phyloP scores from a whole-genome alignment of 805 yeast genomes.

The Pichia pseudocactophila region DNA sequence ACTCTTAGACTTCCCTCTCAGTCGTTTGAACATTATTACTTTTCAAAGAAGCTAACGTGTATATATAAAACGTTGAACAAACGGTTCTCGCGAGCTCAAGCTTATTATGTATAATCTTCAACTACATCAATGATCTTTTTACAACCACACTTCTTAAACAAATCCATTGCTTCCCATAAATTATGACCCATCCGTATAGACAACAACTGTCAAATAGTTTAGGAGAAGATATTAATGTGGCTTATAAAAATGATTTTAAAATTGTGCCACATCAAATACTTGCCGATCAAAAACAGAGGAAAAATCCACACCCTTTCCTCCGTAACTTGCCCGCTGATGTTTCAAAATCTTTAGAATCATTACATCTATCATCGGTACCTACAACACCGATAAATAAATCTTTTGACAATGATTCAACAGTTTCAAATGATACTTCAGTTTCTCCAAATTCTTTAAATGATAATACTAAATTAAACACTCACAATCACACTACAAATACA shows the following conservation, averaged over 20 bases:
- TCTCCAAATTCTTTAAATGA: neutral
- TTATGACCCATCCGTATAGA: slow-evolving; percentile 11
- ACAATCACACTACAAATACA: too few species aligned
- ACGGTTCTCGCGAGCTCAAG: too few species aligned
- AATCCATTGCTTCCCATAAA: too few species aligned
- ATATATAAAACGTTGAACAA: too few species aligned
- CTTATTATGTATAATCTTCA: too few species aligned
- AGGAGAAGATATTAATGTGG: neutral
- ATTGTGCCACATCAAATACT: slow-evolving; percentile 6
- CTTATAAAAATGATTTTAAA: neutral
- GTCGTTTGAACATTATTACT: neutral
- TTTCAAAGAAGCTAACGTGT: neutral
- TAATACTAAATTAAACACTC: too few species aligned
- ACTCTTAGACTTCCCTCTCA: neutral
- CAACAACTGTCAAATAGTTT: slow-evolving; percentile 1
- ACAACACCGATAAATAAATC: neutral
- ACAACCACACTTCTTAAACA: too few species aligned
- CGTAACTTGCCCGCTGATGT: slow-evolving; percentile 9
- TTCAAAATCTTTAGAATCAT: slow-evolving; percentile 8
- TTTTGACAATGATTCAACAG: neutral
- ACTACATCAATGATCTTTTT: too few species aligned
- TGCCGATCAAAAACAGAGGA: slow-evolving; percentile 1
- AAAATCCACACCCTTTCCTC: slow-evolving; percentile 10
- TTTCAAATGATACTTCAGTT: neutral
- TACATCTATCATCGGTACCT: slow-evolving; percentile 3